Evolutionary conservation across 2,329 filamentous ascomycete genomes (phyloP), one percentile per base, ranked within the genome.

Genomic region (Xylariaceae sp.): DNA sequence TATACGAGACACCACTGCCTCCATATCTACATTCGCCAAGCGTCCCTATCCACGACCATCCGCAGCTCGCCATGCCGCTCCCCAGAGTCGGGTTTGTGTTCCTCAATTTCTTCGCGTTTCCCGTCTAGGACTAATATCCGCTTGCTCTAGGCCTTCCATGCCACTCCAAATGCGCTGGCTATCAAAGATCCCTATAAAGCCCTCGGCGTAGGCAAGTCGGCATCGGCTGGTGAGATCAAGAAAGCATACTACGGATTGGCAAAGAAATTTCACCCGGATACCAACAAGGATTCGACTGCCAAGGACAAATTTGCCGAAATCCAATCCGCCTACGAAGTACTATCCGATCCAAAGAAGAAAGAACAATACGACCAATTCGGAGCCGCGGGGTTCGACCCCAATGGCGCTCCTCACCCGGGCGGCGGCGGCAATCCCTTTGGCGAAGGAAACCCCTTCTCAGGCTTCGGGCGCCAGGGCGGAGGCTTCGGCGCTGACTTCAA

Each of bases 191-290:
- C 94, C 1, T 99, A 99, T 70, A 81, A 83, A 57, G 80, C 88
- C 4, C 83, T 99, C 27, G 94, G 94, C 12, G 89, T 99, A 30
- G 76, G 76, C 62, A 95, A 92, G 68, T 79, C 72, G 54, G 89
- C 94, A n/a, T 85, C 89, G 1, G 75, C 90, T 3, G 76, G 83
- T 52, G 92, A 97, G 33, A 97, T 99, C 68, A 99, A 99, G 69
- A 97, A 96, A 70, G 91, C 94, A 3, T 99, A 99, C 75, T 99
- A 99, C 67, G 89, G 91, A 44, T 77, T 97, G 51, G 94, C 94
- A 17, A 99, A 99, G 72, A 99, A 97, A 66, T 99, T 83, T 67
- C 94, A 99, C 64, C 94, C 94, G 9, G 94, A 99, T 68, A 97
- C 94, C 33, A 99, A 97, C 77, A 97, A 97, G 69, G 94, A 97